Evolutionary conservation across 495 filamentous ascomycete species (phyloP), one percentile per base, ranked within the genome.

Genomic region (Podospora pseudocomata): DNA sequence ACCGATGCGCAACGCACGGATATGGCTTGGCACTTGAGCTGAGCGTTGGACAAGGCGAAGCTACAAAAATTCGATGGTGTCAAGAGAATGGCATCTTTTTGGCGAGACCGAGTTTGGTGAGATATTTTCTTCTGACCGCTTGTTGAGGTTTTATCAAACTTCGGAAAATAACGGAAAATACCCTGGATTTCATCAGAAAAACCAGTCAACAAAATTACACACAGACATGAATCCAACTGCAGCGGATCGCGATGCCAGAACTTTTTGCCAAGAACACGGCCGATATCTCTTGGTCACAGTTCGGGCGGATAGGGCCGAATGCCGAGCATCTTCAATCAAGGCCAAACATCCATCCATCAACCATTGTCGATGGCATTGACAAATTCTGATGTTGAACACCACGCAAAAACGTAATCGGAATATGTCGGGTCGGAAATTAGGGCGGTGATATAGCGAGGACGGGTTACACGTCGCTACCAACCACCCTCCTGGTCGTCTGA

Each of bases 341-440:
- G 39, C 39, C 7, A 49, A 49, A 49, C 39, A 13, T 49, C 39
- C 39, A 49, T 32, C 39, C 39, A 9, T 49, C 39, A 49, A 49
- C 5, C 39, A 58, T 58, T 20, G 16, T 20, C 11, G 55, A 58
- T 58, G 5, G n/a, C 23, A 58, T 19, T 58, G 55, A 58, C 55
- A 58, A 58, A 58, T 58, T 58, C 18, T 58, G 55, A 58, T 58
- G 19, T 58, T 58, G 4, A 58, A 58, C 23, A 9, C 39, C 7
- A 49, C n/a, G 55, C 55, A 58, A 20, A 26, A 20, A 58, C n/a
- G 55, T 58, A 49, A 49, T 58, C 55, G 55, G 55, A 20, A 58
- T 4, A 15, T 58, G 16, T 58, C 55, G 55, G 55, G n/a, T 58
- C 55, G 55, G 55, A 58, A 20, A 58, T 58, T 58, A 58, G 20